Evolutionary conservation across 2,329 filamentous ascomycete species (phyloP).

Genomic region (Neofusicoccum cordaticola): DNA sequence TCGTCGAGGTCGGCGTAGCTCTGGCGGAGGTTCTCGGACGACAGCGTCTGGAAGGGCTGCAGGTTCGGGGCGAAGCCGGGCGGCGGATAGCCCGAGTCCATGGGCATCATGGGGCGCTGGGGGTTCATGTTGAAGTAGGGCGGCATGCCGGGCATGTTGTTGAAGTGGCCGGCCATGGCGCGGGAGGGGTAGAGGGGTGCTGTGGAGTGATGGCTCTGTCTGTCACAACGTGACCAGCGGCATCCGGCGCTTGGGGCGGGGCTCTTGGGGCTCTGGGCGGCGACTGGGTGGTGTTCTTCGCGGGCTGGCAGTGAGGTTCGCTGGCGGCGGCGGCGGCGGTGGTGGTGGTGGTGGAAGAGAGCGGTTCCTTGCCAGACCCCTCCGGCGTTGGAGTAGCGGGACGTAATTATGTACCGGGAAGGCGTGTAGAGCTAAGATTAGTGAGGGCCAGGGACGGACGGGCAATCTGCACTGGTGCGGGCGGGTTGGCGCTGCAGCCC

Average conservation of each 20-base stretch:
- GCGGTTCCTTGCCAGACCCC: slow-evolving; percentile 14
- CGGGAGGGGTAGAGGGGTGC: slow-evolving; percentile 18
- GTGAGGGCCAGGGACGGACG: slow-evolving; percentile 16
- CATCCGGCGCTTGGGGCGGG: neutral
- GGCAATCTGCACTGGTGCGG: slow-evolving; percentile 1
- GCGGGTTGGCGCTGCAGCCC: neutral
- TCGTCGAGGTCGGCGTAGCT: slow-evolving; percentile 38
- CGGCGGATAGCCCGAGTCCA: slow-evolving; percentile 25
- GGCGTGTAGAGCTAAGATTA: slow-evolving; percentile 18
- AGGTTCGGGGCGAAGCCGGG: slow-evolving; percentile 31
- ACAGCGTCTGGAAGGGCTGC: slow-evolving; percentile 28
- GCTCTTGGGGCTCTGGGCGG: neutral
- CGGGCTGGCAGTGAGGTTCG: slow-evolving; percentile 14
- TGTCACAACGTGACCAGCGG: neutral
- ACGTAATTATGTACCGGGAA: slow-evolving; percentile 17
- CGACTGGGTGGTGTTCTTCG: no score
- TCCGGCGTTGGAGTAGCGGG: slow-evolving; percentile 12
- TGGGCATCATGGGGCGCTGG: slow-evolving; percentile 30
- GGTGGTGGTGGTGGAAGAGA: slow-evolving; percentile 16
- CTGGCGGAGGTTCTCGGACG: slow-evolving; percentile 31
- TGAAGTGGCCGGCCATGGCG: slow-evolving; percentile 40
- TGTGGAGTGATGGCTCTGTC: neutral
- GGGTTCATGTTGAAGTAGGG: slow-evolving; percentile 36
- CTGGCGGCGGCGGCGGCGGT: slow-evolving; percentile 27
- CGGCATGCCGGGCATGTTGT: slow-evolving; percentile 27